These are phyloP conservation scores for Perilla frutescens DNA, from an alignment of 257 asterid genomes.

Conservation along the genomic window DNA sequence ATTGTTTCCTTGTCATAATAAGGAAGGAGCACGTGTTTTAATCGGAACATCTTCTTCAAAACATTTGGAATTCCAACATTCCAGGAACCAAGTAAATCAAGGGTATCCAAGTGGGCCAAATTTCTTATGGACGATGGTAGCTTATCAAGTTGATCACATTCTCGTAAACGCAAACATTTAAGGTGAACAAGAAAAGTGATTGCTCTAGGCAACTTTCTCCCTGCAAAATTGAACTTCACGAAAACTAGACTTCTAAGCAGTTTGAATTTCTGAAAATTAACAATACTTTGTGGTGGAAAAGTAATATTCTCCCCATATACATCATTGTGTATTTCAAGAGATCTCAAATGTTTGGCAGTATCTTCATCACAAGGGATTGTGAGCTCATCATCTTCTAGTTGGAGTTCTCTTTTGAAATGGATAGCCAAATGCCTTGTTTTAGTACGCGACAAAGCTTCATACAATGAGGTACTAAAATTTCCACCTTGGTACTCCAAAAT, in stretches of 20 bases:
- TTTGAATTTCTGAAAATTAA: slow-evolving; percentile 1
- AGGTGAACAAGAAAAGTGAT: slow-evolving; percentile 18
- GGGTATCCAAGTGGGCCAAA: neutral
- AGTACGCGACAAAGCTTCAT: neutral
- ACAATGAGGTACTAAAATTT: neutral
- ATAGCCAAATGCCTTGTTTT: slow-evolving; percentile 21
- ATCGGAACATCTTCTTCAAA: neutral
- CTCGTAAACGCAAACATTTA: neutral
- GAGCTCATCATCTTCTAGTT: neutral
- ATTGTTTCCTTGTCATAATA: neutral
- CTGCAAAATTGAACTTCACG: neutral
- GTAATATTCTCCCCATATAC: no score
- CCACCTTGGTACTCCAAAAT: neutral
- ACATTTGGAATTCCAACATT: slow-evolving; percentile 15
- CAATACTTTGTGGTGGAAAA: neutral
- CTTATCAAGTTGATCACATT: neutral
- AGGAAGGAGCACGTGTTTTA: slow-evolving; percentile 32
- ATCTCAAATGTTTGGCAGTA: neutral
- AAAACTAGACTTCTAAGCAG: neutral
- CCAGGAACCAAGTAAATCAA: neutral
- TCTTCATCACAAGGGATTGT: neutral
- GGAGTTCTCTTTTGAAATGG: neutral
- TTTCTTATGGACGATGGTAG: slow-evolving; percentile 16
- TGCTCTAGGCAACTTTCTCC: slow-evolving; percentile 1
- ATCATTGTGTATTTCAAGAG: neutral